Base-by-base conservation (phyloP, 306 rosid species). In the Cucumis melo region DNA sequence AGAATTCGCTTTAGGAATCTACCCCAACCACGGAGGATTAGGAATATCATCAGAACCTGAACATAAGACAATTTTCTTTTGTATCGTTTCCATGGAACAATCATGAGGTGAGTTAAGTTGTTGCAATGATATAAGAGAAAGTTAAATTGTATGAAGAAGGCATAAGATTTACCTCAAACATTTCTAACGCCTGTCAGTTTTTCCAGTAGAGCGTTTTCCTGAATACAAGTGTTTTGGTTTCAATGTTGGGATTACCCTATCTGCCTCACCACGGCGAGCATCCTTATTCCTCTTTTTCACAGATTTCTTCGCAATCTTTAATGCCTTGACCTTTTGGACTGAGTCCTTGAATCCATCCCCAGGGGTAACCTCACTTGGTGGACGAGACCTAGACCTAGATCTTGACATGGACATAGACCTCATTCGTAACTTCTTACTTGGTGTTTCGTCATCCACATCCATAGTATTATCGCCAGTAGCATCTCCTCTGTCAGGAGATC, bases 261-360 rank as follows among this genome's bases (percentile, higher is more conserved):
- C 98, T 66, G 96, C 96, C 82, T 93, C 96, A 70, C 98, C 93
- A 5, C 95, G 95, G 8, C 92, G 92, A 48, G 98, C 91, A 23
- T 91, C 72, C 83, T 91, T 91, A 83, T 93, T 91, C 77, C 98
- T 83, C 77, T 85, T 88, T 86, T 83, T 90, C 80, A 77, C 79
- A 74, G 96, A 87, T 50, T 81, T 91, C 89, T 82, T 89, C 0
- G 89, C 90, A 66, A 89, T 77, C 51, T 86, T 82, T 5, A 87
- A 57, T 73, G 98, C 98, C 87, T 89, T 88, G 59, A 75, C 15
- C 92, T 90, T 92, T 77, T 89, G 91, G 74, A 85, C 72, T 61
- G 91, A 87, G 81, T 92, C 94, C 88, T 65, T 92, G 79, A 87
- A 79, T 66, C 98, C 96, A 63, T 92, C 96, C 54, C 98, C 98